A percentile compares a stretch with the other conserved stretches of the same genome.
Conservation (phyloP, 2,329 filamentous ascomycete genomes). For the Monosporascus sp. region DNA sequence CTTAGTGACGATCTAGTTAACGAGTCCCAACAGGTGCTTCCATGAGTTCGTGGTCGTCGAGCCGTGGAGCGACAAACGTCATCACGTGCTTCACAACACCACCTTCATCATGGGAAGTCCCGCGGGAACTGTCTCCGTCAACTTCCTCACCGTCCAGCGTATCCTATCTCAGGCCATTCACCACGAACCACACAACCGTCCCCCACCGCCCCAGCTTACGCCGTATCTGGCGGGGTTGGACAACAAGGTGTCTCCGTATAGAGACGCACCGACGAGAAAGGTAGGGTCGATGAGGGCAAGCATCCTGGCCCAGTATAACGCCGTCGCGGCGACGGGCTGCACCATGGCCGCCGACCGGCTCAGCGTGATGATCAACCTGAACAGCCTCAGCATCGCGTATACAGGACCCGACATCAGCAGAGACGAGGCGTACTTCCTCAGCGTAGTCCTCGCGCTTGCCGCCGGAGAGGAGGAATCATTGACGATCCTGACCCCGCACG, state of each 20-base stretch:
- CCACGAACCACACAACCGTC: background rate
- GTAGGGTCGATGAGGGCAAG: background rate
- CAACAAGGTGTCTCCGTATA: background rate
- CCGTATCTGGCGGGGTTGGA: background rate
- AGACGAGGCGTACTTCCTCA: background rate
- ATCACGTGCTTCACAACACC: background rate
- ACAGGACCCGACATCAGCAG: background rate
- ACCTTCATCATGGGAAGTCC: background rate
- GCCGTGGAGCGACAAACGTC: constrained; percentile 2
- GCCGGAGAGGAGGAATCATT: constrained; percentile 1
- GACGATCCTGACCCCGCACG: background rate
- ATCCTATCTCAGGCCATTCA: background rate
- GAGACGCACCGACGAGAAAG: background rate
- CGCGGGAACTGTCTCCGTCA: background rate
- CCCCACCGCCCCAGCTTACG: background rate
- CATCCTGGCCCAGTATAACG: constrained; percentile 1
- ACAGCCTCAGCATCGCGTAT: background rate
- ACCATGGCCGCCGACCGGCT: background rate
- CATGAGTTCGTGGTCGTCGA: constrained; percentile 4
- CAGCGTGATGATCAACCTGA: constrained; percentile 2
- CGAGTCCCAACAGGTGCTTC: constrained; percentile 1
- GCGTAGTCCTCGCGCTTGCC: constrained; percentile 1
- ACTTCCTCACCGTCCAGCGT: background rate
- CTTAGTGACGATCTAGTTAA: background rate
- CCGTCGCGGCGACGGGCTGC: background rate